Evolutionary conservation across 768 basidiomycete genomes (phyloP).

Genomic region (Lentinula lateritia): DNA sequence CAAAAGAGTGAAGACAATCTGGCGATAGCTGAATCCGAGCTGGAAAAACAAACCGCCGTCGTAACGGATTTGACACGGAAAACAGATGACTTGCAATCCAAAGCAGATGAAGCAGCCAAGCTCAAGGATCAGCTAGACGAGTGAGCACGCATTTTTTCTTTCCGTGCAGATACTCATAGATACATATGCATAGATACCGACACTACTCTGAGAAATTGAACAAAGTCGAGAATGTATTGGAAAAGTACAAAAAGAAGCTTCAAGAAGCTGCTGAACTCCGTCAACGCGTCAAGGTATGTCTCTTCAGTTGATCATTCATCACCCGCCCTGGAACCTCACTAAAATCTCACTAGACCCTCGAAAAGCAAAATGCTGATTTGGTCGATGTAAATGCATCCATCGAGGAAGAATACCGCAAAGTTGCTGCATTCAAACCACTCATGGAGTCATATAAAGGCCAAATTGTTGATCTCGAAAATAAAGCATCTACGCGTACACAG

Average conservation of each 20-base stretch:
- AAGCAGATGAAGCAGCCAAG: slow-evolving; percentile 71
- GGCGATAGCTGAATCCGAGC: slow-evolving; percentile 71
- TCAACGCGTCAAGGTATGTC: slow-evolving; percentile 71
- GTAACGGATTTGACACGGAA: slow-evolving; percentile 73
- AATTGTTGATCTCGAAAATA: slow-evolving; percentile 74
- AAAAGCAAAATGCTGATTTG: slow-evolving; percentile 89
- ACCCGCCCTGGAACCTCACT: not conserved
- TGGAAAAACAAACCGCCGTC: slow-evolving; percentile 70
- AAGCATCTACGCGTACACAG: slow-evolving; percentile 56
- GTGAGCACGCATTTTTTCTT: slow-evolving; percentile 36
- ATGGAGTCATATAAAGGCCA: slow-evolving; percentile 92
- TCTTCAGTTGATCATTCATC: slow-evolving; percentile 7
- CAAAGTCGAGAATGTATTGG: slow-evolving; percentile 96
- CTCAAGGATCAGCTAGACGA: slow-evolving; percentile 95
- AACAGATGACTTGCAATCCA: slow-evolving; percentile 73
- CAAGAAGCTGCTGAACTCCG: slow-evolving; percentile 90
- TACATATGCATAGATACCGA: slow-evolving; percentile 53
- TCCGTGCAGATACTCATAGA: not conserved
- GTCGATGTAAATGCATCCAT: slow-evolving; percentile 87
- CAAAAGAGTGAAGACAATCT: slow-evolving; percentile 94
- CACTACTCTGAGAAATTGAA: slow-evolving; percentile 89
- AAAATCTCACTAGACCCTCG: slow-evolving; percentile 52
- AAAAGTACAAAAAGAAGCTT: slow-evolving; percentile 98
- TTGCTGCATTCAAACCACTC: slow-evolving; percentile 79
- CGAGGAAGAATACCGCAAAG: slow-evolving; percentile 90